Evolutionary conservation across 2,329 filamentous ascomycete species (phyloP), one percentile per base, ranked within the genome.

Genomic region (Bipolaris victoriae): DNA sequence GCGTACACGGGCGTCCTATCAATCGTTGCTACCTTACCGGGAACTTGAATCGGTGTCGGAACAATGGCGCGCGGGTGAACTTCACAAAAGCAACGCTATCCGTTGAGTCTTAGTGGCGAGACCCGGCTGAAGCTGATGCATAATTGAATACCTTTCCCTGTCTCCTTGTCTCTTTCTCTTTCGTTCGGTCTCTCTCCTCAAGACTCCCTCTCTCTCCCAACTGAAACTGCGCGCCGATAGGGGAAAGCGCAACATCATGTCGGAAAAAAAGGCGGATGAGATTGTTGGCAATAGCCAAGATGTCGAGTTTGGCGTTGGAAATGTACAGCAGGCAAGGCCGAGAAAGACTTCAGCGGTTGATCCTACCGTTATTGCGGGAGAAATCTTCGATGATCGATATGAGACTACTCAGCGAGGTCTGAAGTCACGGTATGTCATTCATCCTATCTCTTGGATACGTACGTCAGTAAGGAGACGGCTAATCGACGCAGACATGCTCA

Each of bases 401-500:
- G 72, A 77, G 43, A 68, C 63, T 7, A 79, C 77, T 9, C 70
- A 78, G 31, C 64, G 77, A 60, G 76, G 77, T 6, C 65, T 79
- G 51, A 79, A 77, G 56, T 76, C 73, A 11, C 59, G 69, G 69
- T 72, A 61, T 37, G 67, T 54, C 70, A 16, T 70, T 69, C 70
- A 71, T 13, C 13, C 4, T 20, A 15, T 2, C 10, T 7, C 5
- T 31, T 45, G 24, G 46, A 18, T 1, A 41, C 7, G 7, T 31
- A 10, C 5, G 7, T 36, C 10, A 15, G 16, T 41, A 24, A 26
- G 70, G 49, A 74, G 80, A n/a, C 79, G 80, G 80, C 26, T 73
- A 76, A 11, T 79, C 79, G 73, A 15, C 80, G 11, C 69, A 84
- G 43, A 72, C 79, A 58, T 78, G 79, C 63, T 79, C 82, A 86